Base-by-base conservation (phyloP, 1,284 basidiomycete genomes). In the Ceratobasidium sp. region DNA sequence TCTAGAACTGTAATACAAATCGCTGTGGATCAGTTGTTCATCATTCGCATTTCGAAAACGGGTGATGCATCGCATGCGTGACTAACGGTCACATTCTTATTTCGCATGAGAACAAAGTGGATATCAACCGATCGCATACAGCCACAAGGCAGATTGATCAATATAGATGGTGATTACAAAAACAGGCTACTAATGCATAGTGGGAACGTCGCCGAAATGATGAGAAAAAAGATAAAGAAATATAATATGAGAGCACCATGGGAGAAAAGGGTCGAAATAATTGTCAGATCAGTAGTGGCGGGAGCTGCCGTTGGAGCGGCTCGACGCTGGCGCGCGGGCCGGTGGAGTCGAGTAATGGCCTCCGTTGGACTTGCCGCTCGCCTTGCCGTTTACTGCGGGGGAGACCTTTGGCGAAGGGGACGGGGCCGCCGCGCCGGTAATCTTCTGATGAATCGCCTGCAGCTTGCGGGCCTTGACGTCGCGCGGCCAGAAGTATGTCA, bases 401-500 rank as follows among this genome's bases (percentile, higher is more conserved):
- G 67, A 26, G n/a, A 59, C 67, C 54, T 70, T 70, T 43, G 67
- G 67, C 55, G 67, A 70, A 1, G 55, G 67, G 5, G 67, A 26
- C 16, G 67, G 67, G 1, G 67, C 67, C 8, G 67, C 67, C 21
- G 55, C 73, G 43, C 80, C 90, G 74, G 94, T 92, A 89, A 97
- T 94, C 83, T 96, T 96, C 18, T 92, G 91, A 78, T 96, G 94
- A 52, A 97, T 96, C 79, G 95, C 94, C 81, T 96, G 93, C 50
- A 97, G 84, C 81, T 96, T 96, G 21, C 88, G 88, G 14, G 94
- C 94, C 80, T 93, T 95, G 76, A 97, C 95, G 82, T 96, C 94
- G 83, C 96, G 94, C 3, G 96, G 96, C 96, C 96, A 98, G 84
- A 98, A 98, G 73, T 96, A 87, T 0, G 95, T 95, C 43, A 96